Conservation (phyloP, 257 asterid species). For the Solanum sitiens region DNA sequence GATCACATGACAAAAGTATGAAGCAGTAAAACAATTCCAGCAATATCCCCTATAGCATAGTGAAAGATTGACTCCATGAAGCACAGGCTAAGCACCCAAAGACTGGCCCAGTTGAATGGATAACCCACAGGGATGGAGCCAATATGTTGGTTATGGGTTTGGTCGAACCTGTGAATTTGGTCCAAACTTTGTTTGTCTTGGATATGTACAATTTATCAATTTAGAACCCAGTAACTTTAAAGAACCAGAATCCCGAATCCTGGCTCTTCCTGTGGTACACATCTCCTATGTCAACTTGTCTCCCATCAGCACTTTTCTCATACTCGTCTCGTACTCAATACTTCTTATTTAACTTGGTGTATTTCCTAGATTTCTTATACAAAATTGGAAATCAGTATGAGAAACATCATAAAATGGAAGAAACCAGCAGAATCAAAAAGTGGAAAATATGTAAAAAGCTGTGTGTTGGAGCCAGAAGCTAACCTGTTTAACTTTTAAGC, state of each 20-base stretch:
- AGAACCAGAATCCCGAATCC: neutral
- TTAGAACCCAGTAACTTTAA: neutral
- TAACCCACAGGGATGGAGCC: neutral
- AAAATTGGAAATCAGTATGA: neutral
- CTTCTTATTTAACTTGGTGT: neutral
- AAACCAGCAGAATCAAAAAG: neutral
- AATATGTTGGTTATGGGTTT: neutral
- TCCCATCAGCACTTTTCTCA: neutral
- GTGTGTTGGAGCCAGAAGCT: neutral
- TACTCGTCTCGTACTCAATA: neutral
- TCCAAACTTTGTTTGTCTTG: neutral
- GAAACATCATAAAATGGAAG: neutral
- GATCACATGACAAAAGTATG: neutral
- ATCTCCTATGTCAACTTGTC: neutral
- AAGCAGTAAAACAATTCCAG: neutral
- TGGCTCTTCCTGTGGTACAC: neutral
- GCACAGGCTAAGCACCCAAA: neutral
- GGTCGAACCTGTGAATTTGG: neutral
- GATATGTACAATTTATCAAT: neutral
- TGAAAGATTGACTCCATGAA: neutral
- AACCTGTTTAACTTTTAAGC: neutral
- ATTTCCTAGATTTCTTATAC: neutral
- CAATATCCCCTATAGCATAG: neutral
- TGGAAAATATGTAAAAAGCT: neutral
- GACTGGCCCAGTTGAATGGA: neutral